A percentile compares a stretch with the other conserved stretches of the same genome.
phyloP scores from a whole-genome alignment of 208 protist species.

The Leishmania mexicana region DNA sequence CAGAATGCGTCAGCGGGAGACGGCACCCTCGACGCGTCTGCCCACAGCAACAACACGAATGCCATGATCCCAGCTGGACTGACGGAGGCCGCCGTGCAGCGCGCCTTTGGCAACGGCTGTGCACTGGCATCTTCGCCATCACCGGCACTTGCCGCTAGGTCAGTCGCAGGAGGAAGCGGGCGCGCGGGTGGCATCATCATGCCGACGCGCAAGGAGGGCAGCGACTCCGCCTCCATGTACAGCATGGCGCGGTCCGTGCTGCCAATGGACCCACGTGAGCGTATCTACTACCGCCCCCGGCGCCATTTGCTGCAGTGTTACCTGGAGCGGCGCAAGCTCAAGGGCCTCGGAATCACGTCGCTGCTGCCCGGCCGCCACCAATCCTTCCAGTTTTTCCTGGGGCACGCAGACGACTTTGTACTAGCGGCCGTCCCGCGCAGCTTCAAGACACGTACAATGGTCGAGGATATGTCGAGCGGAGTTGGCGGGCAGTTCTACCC shows the following conservation, averaged over 20 bases:
- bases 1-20: not conserved
- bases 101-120: constrained; percentile 15
- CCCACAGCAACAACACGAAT: not conserved
- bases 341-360: constrained; percentile 14
- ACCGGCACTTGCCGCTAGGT: not conserved
- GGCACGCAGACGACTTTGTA: constrained; percentile 51
- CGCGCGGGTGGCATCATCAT: constrained; percentile 23
- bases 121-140: too few species aligned
- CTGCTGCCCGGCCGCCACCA: constrained; percentile 25
- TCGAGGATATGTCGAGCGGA: constrained; percentile 37
- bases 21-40: not conserved
- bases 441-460: constrained; percentile 13
- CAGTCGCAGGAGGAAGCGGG: not conserved
- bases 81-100: constrained; percentile 19
- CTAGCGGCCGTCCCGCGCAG: constrained; percentile 29
- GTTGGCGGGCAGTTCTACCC: constrained; percentile 28
- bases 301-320: constrained; percentile 56
- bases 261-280: constrained; percentile 45
- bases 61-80: constrained; percentile 11
- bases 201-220: constrained; percentile 42
- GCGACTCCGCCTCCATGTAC: constrained; percentile 48
- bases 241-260: constrained; percentile 51
- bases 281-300: constrained; percentile 48
- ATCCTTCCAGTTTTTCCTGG: constrained; percentile 42
- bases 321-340: constrained; percentile 31